Evolutionary conservation across 352 stramenopile species (phyloP), one percentile per base, ranked within the genome.

Genomic region (Phytophthora agathidicida): DNA sequence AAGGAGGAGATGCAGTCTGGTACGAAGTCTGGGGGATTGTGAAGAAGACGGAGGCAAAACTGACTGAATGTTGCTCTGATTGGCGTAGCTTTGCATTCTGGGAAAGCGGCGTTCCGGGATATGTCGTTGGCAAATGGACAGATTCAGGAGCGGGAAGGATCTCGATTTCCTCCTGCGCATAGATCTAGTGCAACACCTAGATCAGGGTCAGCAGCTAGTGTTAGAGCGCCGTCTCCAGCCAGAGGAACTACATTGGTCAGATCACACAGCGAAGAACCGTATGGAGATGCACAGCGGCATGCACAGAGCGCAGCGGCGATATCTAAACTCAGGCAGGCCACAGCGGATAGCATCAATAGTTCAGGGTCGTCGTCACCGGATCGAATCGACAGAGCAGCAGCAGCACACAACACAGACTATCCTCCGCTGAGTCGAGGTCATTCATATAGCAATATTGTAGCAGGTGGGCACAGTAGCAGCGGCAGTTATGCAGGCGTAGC

Each of bases 1-100:
- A 98, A 98, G 61, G 94, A 98, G 49, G 90, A 98, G 57, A 98
- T 98, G 73, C 86, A 96, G 46, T 78, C 81, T 1, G 81, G 83
- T 92, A 71, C 22, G 49, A 59, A 30, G 11, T 8, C 19, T 14
- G 9, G 16, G n/a, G 4, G 20, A 14, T 26, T 13, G 38, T n/a
- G 7, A 23, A 52, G 16, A 16, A 14, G 5, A 17, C 14, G 11
- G n/a, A 17, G 28, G 23, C 35, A 30, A 20, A 28, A 16, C 24
- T 64, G 26, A 55, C 31, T 22, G 13, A 7, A 41, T 45, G 20
- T 45, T 57, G 19, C 50, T 35, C 41, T 23, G 5, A 17, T n/a
- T n/a, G n/a, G n/a, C 60, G 24, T 57, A 88, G 79, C 82, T 27
- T 68, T 89, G 17, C 79, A 89, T 75, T 88, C 79, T 11, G 77